phyloP scores from a whole-genome alignment of 257 asterid genomes.

The Anisodus acutangulus region DNA sequence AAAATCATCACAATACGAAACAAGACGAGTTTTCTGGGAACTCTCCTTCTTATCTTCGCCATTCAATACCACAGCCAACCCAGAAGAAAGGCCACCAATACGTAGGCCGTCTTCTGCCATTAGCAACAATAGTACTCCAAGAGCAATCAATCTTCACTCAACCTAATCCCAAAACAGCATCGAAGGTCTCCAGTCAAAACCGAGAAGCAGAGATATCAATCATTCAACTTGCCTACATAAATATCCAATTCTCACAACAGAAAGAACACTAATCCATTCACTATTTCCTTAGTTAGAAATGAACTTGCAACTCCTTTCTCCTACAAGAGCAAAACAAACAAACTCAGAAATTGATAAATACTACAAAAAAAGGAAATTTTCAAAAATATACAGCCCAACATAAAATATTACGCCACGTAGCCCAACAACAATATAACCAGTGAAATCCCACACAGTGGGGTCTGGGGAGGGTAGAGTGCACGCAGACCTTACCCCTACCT shows the following conservation, averaged over 20 bases:
- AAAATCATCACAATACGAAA: conserved; percentile 81
- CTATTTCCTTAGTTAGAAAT: conserved; percentile 11
- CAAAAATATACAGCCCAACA: too few species aligned
- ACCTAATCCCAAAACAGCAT: conserved; percentile 33
- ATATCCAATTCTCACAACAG: conserved; percentile 26
- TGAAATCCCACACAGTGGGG: too few species aligned
- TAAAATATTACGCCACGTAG: too few species aligned
- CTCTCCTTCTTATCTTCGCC: conserved; percentile 61
- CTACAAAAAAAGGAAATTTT: neutral
- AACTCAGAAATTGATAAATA: conserved; percentile 12
- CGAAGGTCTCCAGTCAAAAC: conserved; percentile 16
- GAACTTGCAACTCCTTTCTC: conserved; percentile 13
- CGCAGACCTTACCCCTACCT: too few species aligned
- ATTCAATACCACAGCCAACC: conserved; percentile 84
- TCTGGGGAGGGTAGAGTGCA: too few species aligned
- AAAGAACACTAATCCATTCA: neutral
- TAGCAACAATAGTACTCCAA: conserved; percentile 34
- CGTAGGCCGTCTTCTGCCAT: conserved; percentile 90
- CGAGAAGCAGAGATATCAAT: conserved; percentile 32
- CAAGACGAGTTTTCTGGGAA: conserved; percentile 66
- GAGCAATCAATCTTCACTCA: conserved; percentile 27
- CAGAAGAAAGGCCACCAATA: conserved; percentile 79
- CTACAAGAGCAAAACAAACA: conserved; percentile 23
- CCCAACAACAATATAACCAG: too few species aligned
- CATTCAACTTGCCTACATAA: conserved; percentile 44